Evolutionary conservation across 2,329 filamentous ascomycete genomes (phyloP), one percentile per base, ranked within the genome.

Genomic region (Fusarium mundagurra): DNA sequence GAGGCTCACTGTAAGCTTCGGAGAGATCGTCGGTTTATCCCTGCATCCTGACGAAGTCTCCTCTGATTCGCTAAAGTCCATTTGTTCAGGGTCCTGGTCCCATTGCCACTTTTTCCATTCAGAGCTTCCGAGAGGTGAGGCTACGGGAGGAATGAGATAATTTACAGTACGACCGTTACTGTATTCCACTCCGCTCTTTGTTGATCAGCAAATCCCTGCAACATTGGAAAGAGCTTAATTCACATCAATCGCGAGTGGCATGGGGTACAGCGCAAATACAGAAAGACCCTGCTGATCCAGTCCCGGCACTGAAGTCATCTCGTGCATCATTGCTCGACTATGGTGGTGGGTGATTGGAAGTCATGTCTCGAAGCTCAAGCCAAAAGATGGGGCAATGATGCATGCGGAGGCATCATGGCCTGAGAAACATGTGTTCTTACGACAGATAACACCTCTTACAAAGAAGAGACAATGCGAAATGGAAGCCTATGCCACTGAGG

Each of bases 241-340:
- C 16, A 22, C 41, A 43, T 53, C 50, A 66, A 61, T 50, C 31
- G 43, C 51, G 39, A 66, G 45, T 39, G 38, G 44, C 33, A 67
- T 61, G 64, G 61, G 50, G 57, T 31, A 55, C 43, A 50, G 29
- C 27, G 64, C 66, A 39, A 48, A 64, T 48, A 53, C 44, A 71
- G 72, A 66, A 78, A 75, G 76, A 77, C 74, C 69, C 74, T 79
- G 77, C 57, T 75, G 77, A 79, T 79, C 77, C 54, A 50, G 70
- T 51, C 38, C 66, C 65, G 65, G 69, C 63, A 72, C 61, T 76
- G 71, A 72, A 72, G 69, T 77, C 71, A 76, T 73, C 38, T 61
- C 62, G 43, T 64, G 54, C 68, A 72, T 75, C 61, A 59, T 62
- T 24, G 29, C 47, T 68, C n/a, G 36, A 18, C 34, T 61, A 27